Percentiles rank a stretch among this genome's conserved stretches.
These are phyloP conservation scores for Leccinum variicolor DNA, from an alignment of 768 basidiomycete genomes.

Conservation along the genomic window DNA sequence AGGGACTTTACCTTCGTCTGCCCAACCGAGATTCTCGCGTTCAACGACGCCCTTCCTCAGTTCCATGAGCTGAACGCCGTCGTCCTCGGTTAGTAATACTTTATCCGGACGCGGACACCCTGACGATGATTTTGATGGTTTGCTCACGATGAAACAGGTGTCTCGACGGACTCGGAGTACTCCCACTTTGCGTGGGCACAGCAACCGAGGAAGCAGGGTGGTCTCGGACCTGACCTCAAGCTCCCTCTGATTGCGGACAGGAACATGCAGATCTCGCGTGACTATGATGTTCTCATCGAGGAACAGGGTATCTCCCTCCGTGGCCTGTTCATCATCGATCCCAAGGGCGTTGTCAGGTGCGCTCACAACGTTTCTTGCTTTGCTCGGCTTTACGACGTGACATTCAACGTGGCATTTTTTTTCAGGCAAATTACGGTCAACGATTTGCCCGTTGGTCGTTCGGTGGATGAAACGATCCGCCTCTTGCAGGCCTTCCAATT, in stretches of 20 bases:
- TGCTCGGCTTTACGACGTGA: not conserved
- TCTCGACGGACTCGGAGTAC: slow-evolving; percentile 89
- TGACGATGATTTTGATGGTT: not conserved
- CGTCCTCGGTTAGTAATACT: slow-evolving; percentile 62
- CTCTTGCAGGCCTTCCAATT: slow-evolving; percentile 94
- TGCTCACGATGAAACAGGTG: slow-evolving; percentile 35
- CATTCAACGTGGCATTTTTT: not conserved
- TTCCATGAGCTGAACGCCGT: slow-evolving; percentile 72
- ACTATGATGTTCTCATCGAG: slow-evolving; percentile 87
- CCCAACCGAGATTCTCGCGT: slow-evolving; percentile 95
- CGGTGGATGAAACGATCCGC: slow-evolving; percentile 89
- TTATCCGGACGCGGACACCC: not conserved
- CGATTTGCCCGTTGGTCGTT: slow-evolving; percentile 93
- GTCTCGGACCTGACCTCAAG: slow-evolving; percentile 84
- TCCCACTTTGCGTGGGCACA: slow-evolving; percentile 87
- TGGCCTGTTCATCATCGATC: slow-evolving; percentile 84
- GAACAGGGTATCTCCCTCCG: slow-evolving; percentile 87
- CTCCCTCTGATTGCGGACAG: slow-evolving; percentile 82
- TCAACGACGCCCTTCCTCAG: slow-evolving; percentile 79
- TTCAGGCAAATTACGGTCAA: slow-evolving; percentile 81
- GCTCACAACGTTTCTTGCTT: not conserved
- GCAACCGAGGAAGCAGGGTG: slow-evolving; percentile 79
- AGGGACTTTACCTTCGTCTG: slow-evolving; percentile 91
- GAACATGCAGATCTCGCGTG: slow-evolving; percentile 74
- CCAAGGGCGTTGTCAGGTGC: slow-evolving; percentile 72